These are phyloP conservation scores for Flaveria floridana DNA, from an alignment of 140 eudicot genomes.

Conservation along the genomic window DNA sequence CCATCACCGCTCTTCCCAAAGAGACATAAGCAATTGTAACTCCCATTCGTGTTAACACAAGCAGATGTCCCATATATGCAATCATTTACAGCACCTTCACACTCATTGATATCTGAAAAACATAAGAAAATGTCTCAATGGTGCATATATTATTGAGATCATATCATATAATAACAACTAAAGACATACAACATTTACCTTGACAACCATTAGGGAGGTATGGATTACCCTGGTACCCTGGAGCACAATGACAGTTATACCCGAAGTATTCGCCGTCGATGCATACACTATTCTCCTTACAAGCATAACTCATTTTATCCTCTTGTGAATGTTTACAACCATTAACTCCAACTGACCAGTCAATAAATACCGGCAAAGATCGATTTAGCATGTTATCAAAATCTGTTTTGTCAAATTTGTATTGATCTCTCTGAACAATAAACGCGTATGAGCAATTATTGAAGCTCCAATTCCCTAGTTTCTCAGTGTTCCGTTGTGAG, in stretches of 20 bases:
- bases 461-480: no score
- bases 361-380: no score
- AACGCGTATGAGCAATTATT: no score
- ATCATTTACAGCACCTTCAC: slow-evolving; percentile 15
- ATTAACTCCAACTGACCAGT: no score
- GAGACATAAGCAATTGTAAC: slow-evolving; percentile 40
- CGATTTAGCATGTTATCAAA: no score
- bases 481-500: no score
- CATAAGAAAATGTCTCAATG: not conserved
- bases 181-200: slow-evolving; percentile 22
- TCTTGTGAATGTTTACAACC: no score
- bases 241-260: slow-evolving; percentile 36
- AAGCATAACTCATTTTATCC: no score
- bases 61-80: slow-evolving; percentile 18
- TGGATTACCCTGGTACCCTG: slow-evolving; percentile 40
- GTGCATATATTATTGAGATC: not conserved
- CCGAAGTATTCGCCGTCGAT: slow-evolving; percentile 4
- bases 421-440: no score
- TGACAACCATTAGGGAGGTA: slow-evolving; percentile 38
- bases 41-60: slow-evolving; percentile 34
- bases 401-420: no score
- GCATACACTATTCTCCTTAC: no score
- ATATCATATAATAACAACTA: not conserved
- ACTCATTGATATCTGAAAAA: slow-evolving; percentile 40
- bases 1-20: slow-evolving; percentile 43